Evolutionary conservation across 2,329 filamentous ascomycete species (phyloP).

Genomic region (Epichloe sibirici): DNA sequence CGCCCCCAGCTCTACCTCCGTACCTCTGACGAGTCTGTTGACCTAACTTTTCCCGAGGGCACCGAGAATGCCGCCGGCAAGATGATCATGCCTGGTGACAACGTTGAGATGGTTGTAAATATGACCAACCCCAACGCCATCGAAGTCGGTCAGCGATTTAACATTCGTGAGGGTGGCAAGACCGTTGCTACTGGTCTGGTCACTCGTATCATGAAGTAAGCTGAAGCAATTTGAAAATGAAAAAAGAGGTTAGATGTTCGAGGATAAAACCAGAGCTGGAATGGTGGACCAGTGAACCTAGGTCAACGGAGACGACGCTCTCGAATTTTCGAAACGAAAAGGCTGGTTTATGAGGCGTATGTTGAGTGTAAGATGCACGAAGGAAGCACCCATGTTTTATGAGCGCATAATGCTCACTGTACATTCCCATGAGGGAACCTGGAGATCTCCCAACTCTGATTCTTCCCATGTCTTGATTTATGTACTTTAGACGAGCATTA

Average conservation of each 20-base stretch:
- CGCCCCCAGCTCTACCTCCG: slow-evolving; percentile 92
- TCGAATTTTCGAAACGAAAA: slow-evolving; percentile 6
- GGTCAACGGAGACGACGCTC: background rate
- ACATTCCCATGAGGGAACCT: slow-evolving; percentile 22
- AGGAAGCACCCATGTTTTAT: slow-evolving; percentile 13
- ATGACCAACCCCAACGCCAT: slow-evolving; percentile 77
- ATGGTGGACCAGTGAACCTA: background rate
- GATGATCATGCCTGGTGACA: slow-evolving; percentile 97
- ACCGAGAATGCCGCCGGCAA: slow-evolving; percentile 58
- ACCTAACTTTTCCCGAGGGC: slow-evolving; percentile 78
- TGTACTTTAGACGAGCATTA: slow-evolving; percentile 24
- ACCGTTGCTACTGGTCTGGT: slow-evolving; percentile 77
- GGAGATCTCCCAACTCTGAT: slow-evolving; percentile 29
- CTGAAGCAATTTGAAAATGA: background rate
- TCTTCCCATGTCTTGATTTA: slow-evolving; percentile 26
- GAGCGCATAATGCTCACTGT: slow-evolving; percentile 23
- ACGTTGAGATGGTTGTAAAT: slow-evolving; percentile 90
- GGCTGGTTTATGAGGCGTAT: background rate
- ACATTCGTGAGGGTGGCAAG: slow-evolving; percentile 91
- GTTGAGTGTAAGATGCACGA: slow-evolving; percentile 6
- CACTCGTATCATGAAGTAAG: slow-evolving; percentile 56
- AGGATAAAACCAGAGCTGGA: background rate
- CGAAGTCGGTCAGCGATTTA: slow-evolving; percentile 90
- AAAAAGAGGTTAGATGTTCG: background rate
- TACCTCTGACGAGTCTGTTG: slow-evolving; percentile 71